These are phyloP conservation scores for Aureobasidium namibiae DNA, from an alignment of 2,329 filamentous ascomycete species.

Conservation along the genomic window DNA sequence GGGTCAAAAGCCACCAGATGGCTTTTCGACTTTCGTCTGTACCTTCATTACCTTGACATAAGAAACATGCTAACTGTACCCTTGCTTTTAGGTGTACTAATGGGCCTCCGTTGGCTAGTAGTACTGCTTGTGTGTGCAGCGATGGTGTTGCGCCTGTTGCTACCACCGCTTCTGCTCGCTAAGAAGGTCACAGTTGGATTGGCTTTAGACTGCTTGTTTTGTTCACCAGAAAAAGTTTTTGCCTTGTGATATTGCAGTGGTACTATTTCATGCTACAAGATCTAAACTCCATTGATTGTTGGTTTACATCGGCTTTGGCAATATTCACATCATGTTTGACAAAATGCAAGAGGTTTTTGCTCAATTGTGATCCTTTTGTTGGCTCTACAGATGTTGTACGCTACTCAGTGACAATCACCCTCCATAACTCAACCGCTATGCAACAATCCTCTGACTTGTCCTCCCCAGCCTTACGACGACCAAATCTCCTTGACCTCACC, in stretches of 20 bases:
- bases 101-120: constrained; percentile 25
- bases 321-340: too few species aligned
- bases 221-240: background rate
- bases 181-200: background rate
- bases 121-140: constrained; percentile 23
- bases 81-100: constrained; percentile 23
- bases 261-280: too few species aligned
- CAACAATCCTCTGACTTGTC: background rate
- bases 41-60: too few species aligned
- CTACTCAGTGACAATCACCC: background rate
- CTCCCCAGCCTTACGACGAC: background rate
- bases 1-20: background rate
- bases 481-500: constrained; percentile 56
- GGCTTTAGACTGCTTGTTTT: too few species aligned
- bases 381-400: background rate
- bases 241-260: background rate
- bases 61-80: too few species aligned
- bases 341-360: too few species aligned
- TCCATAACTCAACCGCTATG: background rate
- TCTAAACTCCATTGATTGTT: too few species aligned
- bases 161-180: background rate
- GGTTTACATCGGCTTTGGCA: too few species aligned
- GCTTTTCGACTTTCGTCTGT: too few species aligned
- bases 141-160: constrained; percentile 12
- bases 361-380: background rate